Base-by-base conservation (phyloP, 2,329 filamentous ascomycete species). In the Stachybotrys chartarum region DNA sequence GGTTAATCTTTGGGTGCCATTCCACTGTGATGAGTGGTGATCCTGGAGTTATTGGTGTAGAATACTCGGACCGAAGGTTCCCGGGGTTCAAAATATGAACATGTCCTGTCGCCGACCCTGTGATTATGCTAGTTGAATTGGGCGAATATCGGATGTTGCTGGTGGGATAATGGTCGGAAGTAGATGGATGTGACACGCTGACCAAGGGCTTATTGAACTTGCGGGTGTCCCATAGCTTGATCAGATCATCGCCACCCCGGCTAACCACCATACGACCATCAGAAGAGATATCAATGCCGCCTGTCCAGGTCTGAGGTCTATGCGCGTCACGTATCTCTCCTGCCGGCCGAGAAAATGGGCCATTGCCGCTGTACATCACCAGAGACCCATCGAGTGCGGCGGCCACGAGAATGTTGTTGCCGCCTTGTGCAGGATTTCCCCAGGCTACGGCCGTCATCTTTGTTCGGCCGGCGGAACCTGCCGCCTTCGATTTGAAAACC, bases 151-250 rank as follows among this genome's bases (percentile, higher is more conserved):
- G 83, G 67, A 99, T 96, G 67, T 91, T 96, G 54, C 85, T 88
- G 57, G 90, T 92, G 1, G 89, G 83, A 68, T 90, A 96, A 64
- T 91, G 86, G 56, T 86, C 85, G 1, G 91, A 93, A 14, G 90
- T 96, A 1, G 93, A 96, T 1, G 82, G 72, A 70, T 96, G 91
- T 6, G 86, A 76, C 16, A 90, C 84, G 1, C 86, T 89, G 51
- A 91, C 90, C 14, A 99, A 81, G 5, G 94, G 91, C 56, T 87
- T 80, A 69, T 94, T 97, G 78, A 99, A 96, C 67, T 97, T 97
- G 56, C 94, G 85, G 3, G 87, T 95, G 69, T 99, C 94, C 94
- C 94, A 99, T 2, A 97, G 79, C 74, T 97, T 97, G 71, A 99
- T 93, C 2, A 88, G 81, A 67, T 95, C 85, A 71, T 99, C 94